Percentiles rank a stretch among this genome's conserved stretches.
Evolutionary conservation across 2,329 filamentous ascomycete genomes (phyloP).

Genomic region (Diaporthe aspalathi): DNA sequence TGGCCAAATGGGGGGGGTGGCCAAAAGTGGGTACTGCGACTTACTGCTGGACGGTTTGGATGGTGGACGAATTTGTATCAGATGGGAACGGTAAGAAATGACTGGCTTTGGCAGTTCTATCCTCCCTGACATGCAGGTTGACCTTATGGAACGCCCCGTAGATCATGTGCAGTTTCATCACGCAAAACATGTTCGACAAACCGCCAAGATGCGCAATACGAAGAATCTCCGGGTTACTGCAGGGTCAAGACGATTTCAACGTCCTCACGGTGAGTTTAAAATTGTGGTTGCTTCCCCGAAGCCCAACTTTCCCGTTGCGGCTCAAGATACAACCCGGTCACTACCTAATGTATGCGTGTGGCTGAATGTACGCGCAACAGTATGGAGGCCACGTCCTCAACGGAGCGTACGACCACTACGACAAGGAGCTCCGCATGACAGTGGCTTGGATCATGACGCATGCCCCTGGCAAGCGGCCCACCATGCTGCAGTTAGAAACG

Average conservation of each 20-base stretch:
- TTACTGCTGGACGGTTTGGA: background rate
- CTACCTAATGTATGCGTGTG: too few species aligned
- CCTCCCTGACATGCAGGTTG: background rate
- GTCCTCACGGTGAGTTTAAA: background rate
- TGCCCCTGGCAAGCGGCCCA: background rate
- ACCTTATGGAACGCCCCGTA: background rate
- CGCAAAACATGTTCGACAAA: background rate
- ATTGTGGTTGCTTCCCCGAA: background rate
- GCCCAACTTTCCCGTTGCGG: background rate
- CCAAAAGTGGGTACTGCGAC: too few species aligned
- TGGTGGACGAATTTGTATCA: conserved; percentile 21
- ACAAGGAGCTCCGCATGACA: background rate
- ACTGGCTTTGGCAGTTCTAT: background rate
- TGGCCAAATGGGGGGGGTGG: too few species aligned
- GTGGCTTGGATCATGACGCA: background rate
- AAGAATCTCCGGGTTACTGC: background rate
- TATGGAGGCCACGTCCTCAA: background rate
- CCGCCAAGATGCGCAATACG: background rate
- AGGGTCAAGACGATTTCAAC: background rate
- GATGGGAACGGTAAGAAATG: background rate
- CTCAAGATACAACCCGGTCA: background rate
- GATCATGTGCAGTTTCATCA: background rate
- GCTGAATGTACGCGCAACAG: background rate
- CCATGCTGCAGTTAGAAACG: background rate
- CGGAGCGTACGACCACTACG: background rate